Percentiles rank a stretch among this genome's conserved stretches.
Conservation (phyloP, 1,284 basidiomycete genomes). For the Moesziomyces sp. region DNA sequence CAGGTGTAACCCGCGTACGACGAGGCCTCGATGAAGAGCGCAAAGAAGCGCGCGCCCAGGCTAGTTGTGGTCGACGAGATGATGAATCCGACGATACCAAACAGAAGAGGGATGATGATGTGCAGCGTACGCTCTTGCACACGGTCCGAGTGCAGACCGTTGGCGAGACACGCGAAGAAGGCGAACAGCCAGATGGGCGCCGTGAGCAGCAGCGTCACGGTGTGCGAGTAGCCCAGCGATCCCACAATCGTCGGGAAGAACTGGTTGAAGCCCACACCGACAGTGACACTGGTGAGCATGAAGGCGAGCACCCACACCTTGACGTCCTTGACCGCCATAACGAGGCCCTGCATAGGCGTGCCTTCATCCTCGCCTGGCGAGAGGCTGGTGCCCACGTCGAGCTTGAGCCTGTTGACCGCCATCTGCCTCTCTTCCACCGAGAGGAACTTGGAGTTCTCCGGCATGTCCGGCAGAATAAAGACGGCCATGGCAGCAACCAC, state of each 20-base stretch:
- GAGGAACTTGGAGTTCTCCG: slow-evolving; percentile 50
- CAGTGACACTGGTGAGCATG: slow-evolving; percentile 41
- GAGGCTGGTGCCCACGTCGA: slow-evolving; percentile 77
- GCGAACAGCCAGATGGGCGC: slow-evolving; percentile 57
- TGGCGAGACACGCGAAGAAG: slow-evolving; percentile 48
- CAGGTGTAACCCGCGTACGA: slow-evolving; percentile 51
- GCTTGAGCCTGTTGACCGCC: slow-evolving; percentile 45
- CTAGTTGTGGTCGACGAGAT: slow-evolving; percentile 40
- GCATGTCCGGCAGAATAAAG: slow-evolving; percentile 53
- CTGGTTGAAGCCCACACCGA: slow-evolving; percentile 41
- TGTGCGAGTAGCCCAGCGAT: slow-evolving; percentile 48
- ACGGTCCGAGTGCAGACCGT: slow-evolving; percentile 55
- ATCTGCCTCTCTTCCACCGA: slow-evolving; percentile 37
- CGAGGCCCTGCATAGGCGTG: slow-evolving; percentile 70
- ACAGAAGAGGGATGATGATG: slow-evolving; percentile 38
- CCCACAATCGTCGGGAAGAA: slow-evolving; percentile 67
- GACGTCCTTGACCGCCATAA: slow-evolving; percentile 46
- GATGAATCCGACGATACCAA: slow-evolving; percentile 58
- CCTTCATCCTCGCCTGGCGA: slow-evolving; percentile 32
- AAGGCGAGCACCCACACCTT: slow-evolving; percentile 51
- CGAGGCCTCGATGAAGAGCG: slow-evolving; percentile 50
- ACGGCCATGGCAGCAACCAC: slow-evolving; percentile 29
- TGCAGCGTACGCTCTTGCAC: slow-evolving; percentile 46
- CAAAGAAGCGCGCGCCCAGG: slow-evolving; percentile 49
- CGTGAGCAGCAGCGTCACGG: slow-evolving; percentile 51